Evolutionary conservation across 495 filamentous ascomycete species (phyloP).

Genomic region (Xylaria longipes): DNA sequence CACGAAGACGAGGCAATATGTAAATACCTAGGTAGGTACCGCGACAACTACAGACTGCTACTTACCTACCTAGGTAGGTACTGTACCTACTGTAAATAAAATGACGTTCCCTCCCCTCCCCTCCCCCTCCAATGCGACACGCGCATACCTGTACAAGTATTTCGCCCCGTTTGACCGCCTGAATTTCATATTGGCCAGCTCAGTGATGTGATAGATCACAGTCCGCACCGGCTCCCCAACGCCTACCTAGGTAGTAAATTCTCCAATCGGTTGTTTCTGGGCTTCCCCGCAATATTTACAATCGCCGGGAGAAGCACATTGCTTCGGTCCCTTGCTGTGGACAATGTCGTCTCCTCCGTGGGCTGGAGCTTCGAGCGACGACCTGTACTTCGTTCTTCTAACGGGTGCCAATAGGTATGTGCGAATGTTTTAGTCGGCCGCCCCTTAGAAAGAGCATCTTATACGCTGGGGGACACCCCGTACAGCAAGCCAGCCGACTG

Average conservation of each 20-base stretch:
- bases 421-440: not conserved
- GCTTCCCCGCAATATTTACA: not conserved
- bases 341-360: constrained; percentile 57
- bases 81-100: not conserved
- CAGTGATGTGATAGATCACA: not conserved
- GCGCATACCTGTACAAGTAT: not conserved
- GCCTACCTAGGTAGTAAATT: not conserved
- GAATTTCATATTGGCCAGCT: not conserved
- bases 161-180: constrained; percentile 14
- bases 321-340: not conserved
- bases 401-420: constrained; percentile 78
- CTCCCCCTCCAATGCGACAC: constrained; percentile 3
- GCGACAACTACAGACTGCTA: not conserved
- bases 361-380: constrained; percentile 53
- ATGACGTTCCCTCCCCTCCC: constrained; percentile 9
- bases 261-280: not conserved
- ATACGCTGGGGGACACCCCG: not conserved
- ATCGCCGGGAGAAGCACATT: not conserved
- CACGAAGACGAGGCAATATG: not conserved
- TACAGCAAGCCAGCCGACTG: constrained; percentile 4
- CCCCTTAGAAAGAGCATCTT: not conserved
- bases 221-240: not conserved
- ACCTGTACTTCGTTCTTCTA: constrained; percentile 62
- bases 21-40: too few relatives aligned
- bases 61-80: too few relatives aligned